A percentile compares a stretch with the other conserved stretches of the same genome.
Evolutionary conservation across 768 basidiomycete genomes (phyloP).

Genomic region (Suillus subaureus): DNA sequence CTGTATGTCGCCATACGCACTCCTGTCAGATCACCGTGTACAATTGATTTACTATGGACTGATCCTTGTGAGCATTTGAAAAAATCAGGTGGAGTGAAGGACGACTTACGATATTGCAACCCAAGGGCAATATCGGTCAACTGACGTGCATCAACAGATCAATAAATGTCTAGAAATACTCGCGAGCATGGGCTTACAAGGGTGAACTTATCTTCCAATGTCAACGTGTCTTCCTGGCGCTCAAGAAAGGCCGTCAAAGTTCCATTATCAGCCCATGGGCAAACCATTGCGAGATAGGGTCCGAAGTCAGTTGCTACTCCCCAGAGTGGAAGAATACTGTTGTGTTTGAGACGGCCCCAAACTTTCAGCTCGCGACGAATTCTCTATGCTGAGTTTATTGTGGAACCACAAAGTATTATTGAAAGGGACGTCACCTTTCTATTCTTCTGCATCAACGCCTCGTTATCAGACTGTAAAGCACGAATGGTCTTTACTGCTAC

Average conservation of each 20-base stretch:
- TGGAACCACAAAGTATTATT: neutral
- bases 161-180: neutral
- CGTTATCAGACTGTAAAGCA: neutral
- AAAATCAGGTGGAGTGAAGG: neutral
- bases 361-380: constrained; percentile 24
- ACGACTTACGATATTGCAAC: neutral
- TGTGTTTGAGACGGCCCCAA: constrained; percentile 16
- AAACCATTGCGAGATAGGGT: constrained; percentile 24
- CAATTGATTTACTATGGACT: constrained; percentile 7
- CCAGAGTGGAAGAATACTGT: constrained; percentile 10
- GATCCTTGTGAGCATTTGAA: neutral
- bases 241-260: constrained; percentile 18
- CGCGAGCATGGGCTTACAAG: constrained; percentile 15
- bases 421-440: neutral
- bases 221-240: constrained; percentile 4
- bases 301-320: constrained; percentile 23
- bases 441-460: neutral
- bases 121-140: neutral
- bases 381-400: constrained; percentile 11
- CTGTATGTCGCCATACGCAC: neutral
- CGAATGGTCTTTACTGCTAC: constrained; percentile 11
- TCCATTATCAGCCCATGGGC: constrained; percentile 22
- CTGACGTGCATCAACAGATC: neutral
- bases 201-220: constrained; percentile 15
- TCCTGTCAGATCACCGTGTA: constrained; percentile 15